phyloP scores from a whole-genome alignment of 371 early-diverging fungal genomes.

The Rhizopus arrhizus region DNA sequence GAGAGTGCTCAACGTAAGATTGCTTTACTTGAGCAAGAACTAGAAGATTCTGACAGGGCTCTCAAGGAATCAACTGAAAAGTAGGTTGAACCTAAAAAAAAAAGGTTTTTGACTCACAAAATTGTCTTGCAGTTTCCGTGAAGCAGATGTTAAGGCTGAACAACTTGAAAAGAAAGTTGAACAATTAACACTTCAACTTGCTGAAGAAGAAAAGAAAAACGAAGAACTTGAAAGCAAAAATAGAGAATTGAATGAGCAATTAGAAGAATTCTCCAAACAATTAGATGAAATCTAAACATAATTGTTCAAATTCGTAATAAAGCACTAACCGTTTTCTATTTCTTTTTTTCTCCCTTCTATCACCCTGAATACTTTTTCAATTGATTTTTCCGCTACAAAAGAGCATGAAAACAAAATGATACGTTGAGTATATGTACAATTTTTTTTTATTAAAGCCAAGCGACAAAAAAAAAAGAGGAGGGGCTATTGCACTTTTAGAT shows the following conservation, averaged over 20 bases:
- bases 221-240: constrained; percentile 67
- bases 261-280: constrained; percentile 70
- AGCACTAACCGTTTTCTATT: not conserved
- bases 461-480: not conserved
- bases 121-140: constrained; percentile 60
- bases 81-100: constrained; percentile 47
- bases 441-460: not conserved
- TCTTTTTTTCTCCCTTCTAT: not conserved
- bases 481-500: constrained; percentile 60
- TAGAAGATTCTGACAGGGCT: constrained; percentile 69
- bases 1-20: constrained; percentile 68
- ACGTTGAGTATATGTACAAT: constrained; percentile 1
- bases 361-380: not conserved
- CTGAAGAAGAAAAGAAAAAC: constrained; percentile 62
- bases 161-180: constrained; percentile 77
- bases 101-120: not conserved
- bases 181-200: constrained; percentile 63
- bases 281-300: constrained; percentile 68
- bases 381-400: not conserved
- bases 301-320: not conserved
- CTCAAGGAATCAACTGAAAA: constrained; percentile 69
- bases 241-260: constrained; percentile 59
- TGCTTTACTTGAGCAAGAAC: constrained; percentile 64
- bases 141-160: constrained; percentile 80
- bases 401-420: not conserved